Conservation (phyloP, 768 basidiomycete genomes). For the Russula sp. region DNA sequence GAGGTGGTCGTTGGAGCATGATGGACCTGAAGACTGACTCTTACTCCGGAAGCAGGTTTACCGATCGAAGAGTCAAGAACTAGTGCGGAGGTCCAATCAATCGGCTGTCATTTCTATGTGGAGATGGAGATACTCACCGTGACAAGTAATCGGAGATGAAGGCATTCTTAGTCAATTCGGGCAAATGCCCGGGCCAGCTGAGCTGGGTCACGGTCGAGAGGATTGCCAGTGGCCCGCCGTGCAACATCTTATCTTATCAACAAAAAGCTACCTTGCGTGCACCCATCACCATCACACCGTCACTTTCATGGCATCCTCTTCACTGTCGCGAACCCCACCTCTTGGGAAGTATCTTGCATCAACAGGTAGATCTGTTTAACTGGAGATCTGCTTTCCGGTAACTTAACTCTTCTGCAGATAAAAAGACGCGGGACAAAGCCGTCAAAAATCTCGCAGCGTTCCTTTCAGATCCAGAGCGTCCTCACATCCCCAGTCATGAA, state of each 20-base stretch:
- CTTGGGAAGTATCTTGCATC: conserved; percentile 90
- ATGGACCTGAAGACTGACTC: conserved; percentile 54
- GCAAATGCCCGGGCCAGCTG: too few species aligned
- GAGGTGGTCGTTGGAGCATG: conserved; percentile 29
- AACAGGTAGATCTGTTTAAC: conserved; percentile 44
- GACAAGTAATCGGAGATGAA: conserved; percentile 85
- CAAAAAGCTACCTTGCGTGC: not conserved
- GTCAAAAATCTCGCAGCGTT: conserved; percentile 73
- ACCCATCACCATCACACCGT: not conserved
- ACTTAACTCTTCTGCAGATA: conserved; percentile 47
- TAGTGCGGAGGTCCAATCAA: conserved; percentile 29
- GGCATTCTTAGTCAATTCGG: conserved; percentile 25
- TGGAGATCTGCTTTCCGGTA: not conserved
- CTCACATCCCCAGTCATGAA: conserved; percentile 62
- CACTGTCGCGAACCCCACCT: conserved; percentile 44
- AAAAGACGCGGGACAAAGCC: conserved; percentile 88
- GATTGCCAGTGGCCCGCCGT: too few species aligned
- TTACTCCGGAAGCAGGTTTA: conserved; percentile 68
- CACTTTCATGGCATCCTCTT: conserved; percentile 31
- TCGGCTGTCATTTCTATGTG: not conserved
- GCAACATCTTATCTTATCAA: conserved; percentile 16
- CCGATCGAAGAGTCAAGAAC: conserved; percentile 85
- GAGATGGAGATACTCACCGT: conserved; percentile 45
- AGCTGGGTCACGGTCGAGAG: not conserved
- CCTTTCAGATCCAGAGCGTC: conserved; percentile 57